Evolutionary conservation across 2,329 filamentous ascomycete genomes (phyloP), one percentile per base, ranked within the genome.

Genomic region (Verticillium tricorpus): DNA sequence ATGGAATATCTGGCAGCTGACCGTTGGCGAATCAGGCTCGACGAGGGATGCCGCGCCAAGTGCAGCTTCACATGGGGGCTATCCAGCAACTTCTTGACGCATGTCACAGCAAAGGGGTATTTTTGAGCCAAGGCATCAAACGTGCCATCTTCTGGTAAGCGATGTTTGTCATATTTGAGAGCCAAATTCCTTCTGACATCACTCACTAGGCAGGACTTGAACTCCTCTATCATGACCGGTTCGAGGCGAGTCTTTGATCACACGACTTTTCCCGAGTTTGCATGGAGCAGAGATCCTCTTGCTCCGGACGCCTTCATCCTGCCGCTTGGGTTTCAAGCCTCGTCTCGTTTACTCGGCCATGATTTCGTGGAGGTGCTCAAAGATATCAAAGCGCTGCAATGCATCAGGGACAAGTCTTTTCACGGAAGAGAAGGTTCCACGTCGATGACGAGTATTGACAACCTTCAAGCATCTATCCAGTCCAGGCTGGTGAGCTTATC

Each of bases 101-200:
- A 0, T 77, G 74, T 61, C 66, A 65, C 60, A 68, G 56, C 6
- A 40, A 68, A 3, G 68, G 71, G 1, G 58, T 76, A 0, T 62
- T 67, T 61, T 61, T 80, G 0, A 77, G 68, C 1, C 70, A 67
- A 11, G 73, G 73, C 0, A 79, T 80, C 5, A 80, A 80, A 63
- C 74, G 78, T 2, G 78, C 78, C 0, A 77, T 79, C 34, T 80
- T 80, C 62, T 80, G 77, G 77, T 78, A 59, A 67, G 71, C 2
- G 28, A 28, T 28, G 4, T 28, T 28, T 28, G 4, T 28, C 28
- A 28, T 28, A 28, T 28, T 28, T 5, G 28, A 28, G 6, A 6
- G 28, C 28, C 28, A 28, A 28, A 28, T 56, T 45, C 15, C 14
- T 7, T 2, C 56, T 62, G 22, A 64, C 28, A 56, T 25, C 9